Base-by-base conservation (phyloP, 2,329 filamentous ascomycete species). In the Botrytis paeoniae region DNA sequence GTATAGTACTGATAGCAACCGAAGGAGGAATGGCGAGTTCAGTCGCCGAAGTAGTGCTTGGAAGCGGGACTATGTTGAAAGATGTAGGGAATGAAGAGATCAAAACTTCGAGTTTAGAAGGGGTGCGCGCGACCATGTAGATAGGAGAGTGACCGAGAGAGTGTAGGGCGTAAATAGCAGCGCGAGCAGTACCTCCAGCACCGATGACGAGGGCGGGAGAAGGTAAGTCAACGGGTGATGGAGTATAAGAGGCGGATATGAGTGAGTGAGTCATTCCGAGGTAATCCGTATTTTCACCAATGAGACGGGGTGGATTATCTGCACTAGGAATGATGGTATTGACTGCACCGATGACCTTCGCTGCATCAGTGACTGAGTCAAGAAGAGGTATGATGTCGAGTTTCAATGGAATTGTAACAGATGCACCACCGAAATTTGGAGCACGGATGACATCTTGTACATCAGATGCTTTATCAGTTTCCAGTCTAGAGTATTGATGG, bases 231-330 rank as follows among this genome's bases (percentile, higher is more conserved):
- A 81, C 79, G 25, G 77, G 75, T 20, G 77, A 71, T 5, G 78
- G 75, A 5, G 75, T 71, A 63, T 79, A 80, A 39, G 75, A 75
- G 32, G 74, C 75, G 9, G 80, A 76, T 8, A 77, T 74, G 48
- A 99, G 87, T 5, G 93, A 91, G 77, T 92, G 89, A 3, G 92
- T 89, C 90, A 99, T 99, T 75, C 96, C 96, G 79, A 90, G 88
- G 92, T 94, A 99, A 84, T 99, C 96, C 20, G 96, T 99, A 83
- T 99, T 99, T 81, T 95, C 93, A 61, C 96, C 96, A 25, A 93
- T 82, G 4, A 98, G 88, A 6, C 85, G 87, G 66, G 83, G 64
- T 12, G 77, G 72, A 6, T 72, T 66, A 29, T 83, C 65, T 1
- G 70, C 75, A 4, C 88, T 80, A 0, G 92, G 91, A 41, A 97